Evolutionary conservation across 495 filamentous ascomycete genomes (phyloP), one percentile per base, ranked within the genome.

Genomic region (Cairneyella variabilis): DNA sequence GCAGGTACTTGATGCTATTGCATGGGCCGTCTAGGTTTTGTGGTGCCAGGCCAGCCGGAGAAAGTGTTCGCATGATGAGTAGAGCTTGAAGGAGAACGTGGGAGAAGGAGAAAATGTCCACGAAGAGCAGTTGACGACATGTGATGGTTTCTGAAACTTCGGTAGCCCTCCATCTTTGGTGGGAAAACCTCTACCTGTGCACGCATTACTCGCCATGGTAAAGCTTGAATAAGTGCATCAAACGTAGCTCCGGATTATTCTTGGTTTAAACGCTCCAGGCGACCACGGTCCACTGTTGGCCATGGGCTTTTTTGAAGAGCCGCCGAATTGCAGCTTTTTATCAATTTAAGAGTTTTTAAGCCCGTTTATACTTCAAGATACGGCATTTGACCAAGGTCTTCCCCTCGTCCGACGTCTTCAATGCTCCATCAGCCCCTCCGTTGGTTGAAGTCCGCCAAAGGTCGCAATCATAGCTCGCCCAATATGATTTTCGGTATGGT

Each of bases 1-100:
- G 28, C 30, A 18, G 20, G 17, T 40, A 37, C 47, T 50, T 50
- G 47, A 22, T 39, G 7, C 47, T 50, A 50, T 20, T 39, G 32
- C 34, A 39, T 30, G 21, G 28, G 6, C 6, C 28, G 14, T 6
- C 14, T 32, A 14, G 28, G 28, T 32, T 32, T n/a, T n/a, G n/a
- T n/a, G n/a, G n/a, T 14, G 28, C 28, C 6, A 32, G 28, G 28
- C 6, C 28, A 44, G 7, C 17, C 17, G 11, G 10, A 16, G 9
- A 48, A 3, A 21, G 3, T 17, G 17, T 46, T 25, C 37, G 17
- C 37, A 5, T 40, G 10, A 40, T 16, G 37, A 6, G 10, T 32
- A 14, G 28, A 32, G 6, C 14, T 32, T 14, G 28, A 32, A 32
- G 28, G 28, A 32, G 28, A 14, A 32, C 28, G 14, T 32, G 6